Conservation (phyloP, 1,284 basidiomycete species). For the Pyrrhoderma lamaoense region DNA sequence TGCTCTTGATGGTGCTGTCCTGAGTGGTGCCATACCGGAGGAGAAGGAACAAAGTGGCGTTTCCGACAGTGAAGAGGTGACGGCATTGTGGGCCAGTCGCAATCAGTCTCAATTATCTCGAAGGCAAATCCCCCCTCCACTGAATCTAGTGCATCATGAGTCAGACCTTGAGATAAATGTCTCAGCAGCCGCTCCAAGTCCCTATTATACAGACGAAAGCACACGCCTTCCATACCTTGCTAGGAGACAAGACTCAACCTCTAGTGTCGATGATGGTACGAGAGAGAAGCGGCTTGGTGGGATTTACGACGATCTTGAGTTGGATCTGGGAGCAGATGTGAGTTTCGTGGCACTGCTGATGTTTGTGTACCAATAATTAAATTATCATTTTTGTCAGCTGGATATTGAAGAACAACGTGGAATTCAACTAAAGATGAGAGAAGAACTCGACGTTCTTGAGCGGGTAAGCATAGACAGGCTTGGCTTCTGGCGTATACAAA, state of each 20-base stretch:
- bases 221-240: constrained; percentile 11
- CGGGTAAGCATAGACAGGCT: constrained; percentile 35
- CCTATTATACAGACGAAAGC: constrained; percentile 8
- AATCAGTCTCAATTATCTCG: constrained; percentile 11
- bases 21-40: constrained; percentile 33
- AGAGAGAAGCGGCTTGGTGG: constrained; percentile 54
- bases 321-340: constrained; percentile 44
- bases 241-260: not conserved
- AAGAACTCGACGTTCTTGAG: constrained; percentile 69
- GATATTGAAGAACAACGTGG: constrained; percentile 31
- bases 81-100: constrained; percentile 11
- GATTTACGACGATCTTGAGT: constrained; percentile 65
- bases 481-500: not conserved
- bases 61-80: constrained; percentile 37
- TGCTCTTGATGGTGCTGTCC: constrained; percentile 43
- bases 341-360: constrained; percentile 5
- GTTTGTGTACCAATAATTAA: constrained; percentile 16
- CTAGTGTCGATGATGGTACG: constrained; percentile 11
- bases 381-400: constrained; percentile 16
- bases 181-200: constrained; percentile 12
- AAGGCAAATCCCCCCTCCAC: constrained; percentile 10
- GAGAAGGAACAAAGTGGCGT: constrained; percentile 17
- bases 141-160: constrained; percentile 8
- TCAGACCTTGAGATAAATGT: constrained; percentile 4
- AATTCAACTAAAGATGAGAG: constrained; percentile 63